Conservation (phyloP, 345 rosid species). For the Rhizophora apiculata region DNA sequence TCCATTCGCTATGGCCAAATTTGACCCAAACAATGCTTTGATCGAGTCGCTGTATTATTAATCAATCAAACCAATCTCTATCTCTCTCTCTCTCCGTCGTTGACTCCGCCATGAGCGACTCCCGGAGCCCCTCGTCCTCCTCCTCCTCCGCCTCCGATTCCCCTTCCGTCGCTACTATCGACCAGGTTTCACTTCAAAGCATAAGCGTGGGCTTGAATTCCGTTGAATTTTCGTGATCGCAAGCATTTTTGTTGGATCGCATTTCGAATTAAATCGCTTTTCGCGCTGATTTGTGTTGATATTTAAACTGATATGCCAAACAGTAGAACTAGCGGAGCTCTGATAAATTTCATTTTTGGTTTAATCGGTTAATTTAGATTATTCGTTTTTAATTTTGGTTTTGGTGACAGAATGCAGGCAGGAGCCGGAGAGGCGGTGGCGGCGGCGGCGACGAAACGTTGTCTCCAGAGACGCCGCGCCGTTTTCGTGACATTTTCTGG, state of each 20-base stretch:
- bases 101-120: slow-evolving; percentile 60
- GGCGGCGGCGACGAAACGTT: slow-evolving; percentile 45
- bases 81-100: neutral
- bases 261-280: too few relatives aligned
- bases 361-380: neutral
- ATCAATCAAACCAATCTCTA: neutral
- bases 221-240: neutral
- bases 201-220: neutral
- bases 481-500: slow-evolving; percentile 95
- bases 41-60: slow-evolving; percentile 1
- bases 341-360: neutral
- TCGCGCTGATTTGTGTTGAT: too few relatives aligned
- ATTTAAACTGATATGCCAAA: too few relatives aligned
- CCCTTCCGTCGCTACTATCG: slow-evolving; percentile 56
- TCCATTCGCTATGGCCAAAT: neutral
- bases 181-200: slow-evolving; percentile 46
- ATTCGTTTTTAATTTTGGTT: neutral
- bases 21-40: slow-evolving; percentile 24
- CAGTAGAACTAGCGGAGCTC: neutral
- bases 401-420: slow-evolving; percentile 48
- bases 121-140: slow-evolving; percentile 25
- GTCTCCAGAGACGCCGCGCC: slow-evolving; percentile 46
- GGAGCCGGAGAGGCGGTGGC: slow-evolving; percentile 52
- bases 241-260: neutral
- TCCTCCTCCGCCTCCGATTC: slow-evolving; percentile 57